phyloP scores from a whole-genome alignment of 2,329 filamentous ascomycete genomes.

The Claviceps purpurea region DNA sequence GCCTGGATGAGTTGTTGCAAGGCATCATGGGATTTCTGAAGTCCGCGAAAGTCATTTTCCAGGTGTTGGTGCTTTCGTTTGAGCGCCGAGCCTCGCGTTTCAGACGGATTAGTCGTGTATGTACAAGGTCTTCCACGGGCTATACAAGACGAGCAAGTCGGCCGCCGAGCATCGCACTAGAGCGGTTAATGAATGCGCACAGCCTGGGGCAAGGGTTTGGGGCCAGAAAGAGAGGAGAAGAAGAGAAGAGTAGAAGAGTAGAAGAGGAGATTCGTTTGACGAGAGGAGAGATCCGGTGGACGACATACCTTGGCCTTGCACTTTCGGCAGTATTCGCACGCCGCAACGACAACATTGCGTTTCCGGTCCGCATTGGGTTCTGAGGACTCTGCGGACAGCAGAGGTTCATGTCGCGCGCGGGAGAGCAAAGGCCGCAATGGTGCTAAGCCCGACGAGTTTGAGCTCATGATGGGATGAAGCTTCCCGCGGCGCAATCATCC shows the following conservation, averaged over 20 bases:
- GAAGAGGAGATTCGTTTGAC: background rate
- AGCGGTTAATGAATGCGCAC: background rate
- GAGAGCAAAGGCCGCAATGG: background rate
- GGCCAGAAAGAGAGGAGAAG: background rate
- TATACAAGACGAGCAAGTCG: background rate
- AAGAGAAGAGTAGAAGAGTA: too few relatives aligned
- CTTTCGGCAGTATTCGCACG: constrained; percentile 1
- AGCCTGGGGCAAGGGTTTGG: background rate
- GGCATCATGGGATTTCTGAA: background rate
- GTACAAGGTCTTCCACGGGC: background rate
- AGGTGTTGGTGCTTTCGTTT: background rate
- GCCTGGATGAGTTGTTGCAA: background rate
- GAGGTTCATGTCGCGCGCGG: background rate
- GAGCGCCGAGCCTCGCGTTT: background rate
- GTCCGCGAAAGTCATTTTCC: background rate
- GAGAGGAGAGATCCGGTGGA: too few relatives aligned
- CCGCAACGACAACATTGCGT: background rate
- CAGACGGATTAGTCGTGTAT: background rate
- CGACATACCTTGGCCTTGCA: background rate
- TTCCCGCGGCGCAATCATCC: too few relatives aligned
- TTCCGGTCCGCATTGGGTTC: background rate
- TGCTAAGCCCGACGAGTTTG: background rate
- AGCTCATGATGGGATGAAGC: too few relatives aligned
- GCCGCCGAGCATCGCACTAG: constrained; percentile 1
- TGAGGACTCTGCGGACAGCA: background rate